phyloP scores from a whole-genome alignment of 371 early-diverging fungal species.

The Amoeboaphelidium occidentale region DNA sequence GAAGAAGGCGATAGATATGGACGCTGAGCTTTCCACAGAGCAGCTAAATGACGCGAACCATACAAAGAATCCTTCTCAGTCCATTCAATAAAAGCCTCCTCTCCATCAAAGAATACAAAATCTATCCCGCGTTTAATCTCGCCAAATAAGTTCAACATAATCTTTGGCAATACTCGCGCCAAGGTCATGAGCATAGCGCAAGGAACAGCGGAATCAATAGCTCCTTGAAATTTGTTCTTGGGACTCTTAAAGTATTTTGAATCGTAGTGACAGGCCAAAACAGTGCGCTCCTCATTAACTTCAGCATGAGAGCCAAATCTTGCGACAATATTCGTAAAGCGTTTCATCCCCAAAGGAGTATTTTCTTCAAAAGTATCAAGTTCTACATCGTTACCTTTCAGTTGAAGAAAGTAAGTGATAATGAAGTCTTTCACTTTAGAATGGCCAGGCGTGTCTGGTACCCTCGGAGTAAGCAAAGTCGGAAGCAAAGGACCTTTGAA shows the following conservation, averaged over 20 bases:
- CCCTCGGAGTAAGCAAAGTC: conserved; percentile 32
- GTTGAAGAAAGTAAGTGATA: conserved; percentile 22
- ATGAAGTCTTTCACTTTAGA: conserved; percentile 37
- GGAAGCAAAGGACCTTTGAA: too few species aligned
- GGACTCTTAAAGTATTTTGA: conserved; percentile 38
- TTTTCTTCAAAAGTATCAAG: conserved; percentile 36
- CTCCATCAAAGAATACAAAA: conserved; percentile 90
- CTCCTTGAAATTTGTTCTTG: conserved; percentile 34
- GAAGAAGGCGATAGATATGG: too few species aligned
- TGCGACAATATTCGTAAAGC: conserved; percentile 51
- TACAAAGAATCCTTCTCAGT: conserved; percentile 57
- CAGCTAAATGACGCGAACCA: conserved; percentile 50
- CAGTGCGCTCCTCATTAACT: conserved; percentile 33
- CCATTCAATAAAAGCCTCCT: conserved; percentile 74
- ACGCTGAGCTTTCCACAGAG: not conserved
- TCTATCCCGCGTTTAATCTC: conserved; percentile 3
- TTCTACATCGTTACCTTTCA: conserved; percentile 42
- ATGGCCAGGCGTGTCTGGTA: conserved; percentile 46
- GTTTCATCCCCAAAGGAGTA: conserved; percentile 43
- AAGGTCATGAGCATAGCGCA: conserved; percentile 2
- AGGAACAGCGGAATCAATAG: conserved; percentile 50
- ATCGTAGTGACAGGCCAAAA: conserved; percentile 80
- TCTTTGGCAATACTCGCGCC: not conserved
- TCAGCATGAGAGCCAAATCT: conserved; percentile 44
- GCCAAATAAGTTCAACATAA: not conserved